Base-by-base conservation (phyloP, 2,329 filamentous ascomycete genomes). In the Exophiala mesophila region DNA sequence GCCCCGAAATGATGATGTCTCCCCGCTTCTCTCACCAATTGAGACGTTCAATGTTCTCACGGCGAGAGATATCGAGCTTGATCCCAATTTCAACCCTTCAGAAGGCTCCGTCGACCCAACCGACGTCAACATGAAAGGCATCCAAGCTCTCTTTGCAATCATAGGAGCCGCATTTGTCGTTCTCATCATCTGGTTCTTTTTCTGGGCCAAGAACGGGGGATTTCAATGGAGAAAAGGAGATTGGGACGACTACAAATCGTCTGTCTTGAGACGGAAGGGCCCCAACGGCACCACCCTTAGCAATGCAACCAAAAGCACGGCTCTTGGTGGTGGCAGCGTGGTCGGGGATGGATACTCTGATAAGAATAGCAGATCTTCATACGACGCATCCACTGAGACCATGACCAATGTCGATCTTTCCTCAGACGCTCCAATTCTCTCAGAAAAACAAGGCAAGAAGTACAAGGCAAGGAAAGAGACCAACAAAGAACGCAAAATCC, bases 171-270 rank as follows among this genome's bases (percentile, higher is more conserved):
- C 69, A 21, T 84, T 97, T 60, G 84, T 92, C 17, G 45, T 85
- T 3, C 77, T 73, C 0, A 78, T 75, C 17, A 88, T 97, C 59
- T 98, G 92, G 89, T 96, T 98, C 76, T 97, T 98, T 76, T 94
- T 94, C 75, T 94, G 87, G 85, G 90, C 90, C 44, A 90, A 85
- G 68, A 95, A 97, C 57, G 92, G 92, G 49, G 92, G 92, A 10
- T 96, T 97, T 70, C 71, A 85, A 51, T 97, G 88, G 74, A 76
- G 77, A 34, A 71, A 94, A 50, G 74, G 79, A 24, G 92, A 98
- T 66, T 98, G 92, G 90, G 90, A 97, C 4, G 92, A 98, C 59
- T 98, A 98, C 78, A 97, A 97, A 64, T 83, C 85, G 1, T 96
- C 90, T 0, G 92, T 98, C 2, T 68, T 98, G 33, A 78, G 92